Evolutionary conservation across 768 basidiomycete genomes (phyloP).

Genomic region (Rhizopogon roseolus): DNA sequence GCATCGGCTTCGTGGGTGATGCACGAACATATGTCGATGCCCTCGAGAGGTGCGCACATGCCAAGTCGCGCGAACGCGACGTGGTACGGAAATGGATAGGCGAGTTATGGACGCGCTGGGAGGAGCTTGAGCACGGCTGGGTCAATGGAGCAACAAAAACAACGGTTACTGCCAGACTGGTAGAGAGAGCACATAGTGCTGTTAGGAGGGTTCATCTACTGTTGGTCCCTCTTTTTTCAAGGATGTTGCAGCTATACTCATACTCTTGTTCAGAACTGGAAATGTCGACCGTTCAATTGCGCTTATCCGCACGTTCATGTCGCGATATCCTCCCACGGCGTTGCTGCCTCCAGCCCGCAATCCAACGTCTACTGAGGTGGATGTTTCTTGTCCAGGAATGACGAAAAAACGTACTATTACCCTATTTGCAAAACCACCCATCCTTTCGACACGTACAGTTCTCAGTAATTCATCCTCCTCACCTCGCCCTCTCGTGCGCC

Average conservation of each 20-base stretch:
- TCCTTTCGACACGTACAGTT: constrained; percentile 55
- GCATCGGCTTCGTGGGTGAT: constrained; percentile 35
- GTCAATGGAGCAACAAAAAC: constrained; percentile 18
- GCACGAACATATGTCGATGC: constrained; percentile 59
- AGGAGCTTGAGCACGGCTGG: constrained; percentile 36
- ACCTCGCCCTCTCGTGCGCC: constrained; percentile 63
- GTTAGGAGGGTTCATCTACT: constrained; percentile 62
- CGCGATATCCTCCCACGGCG: constrained; percentile 55
- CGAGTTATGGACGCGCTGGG: constrained; percentile 67
- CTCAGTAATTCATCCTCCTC: constrained; percentile 29
- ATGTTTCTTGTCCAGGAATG: background rate
- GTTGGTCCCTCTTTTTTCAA: constrained; percentile 36
- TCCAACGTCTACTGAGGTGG: background rate
- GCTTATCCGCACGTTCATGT: constrained; percentile 57
- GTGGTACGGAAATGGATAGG: constrained; percentile 49
- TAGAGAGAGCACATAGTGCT: constrained; percentile 67
- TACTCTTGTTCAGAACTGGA: constrained; percentile 33
- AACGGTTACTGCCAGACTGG: constrained; percentile 34
- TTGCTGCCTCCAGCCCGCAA: constrained; percentile 29
- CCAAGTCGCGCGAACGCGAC: constrained; percentile 39
- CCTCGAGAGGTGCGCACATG: constrained; percentile 57
- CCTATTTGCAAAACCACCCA: constrained; percentile 35
- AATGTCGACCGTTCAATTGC: constrained; percentile 49
- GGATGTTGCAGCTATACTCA: background rate
- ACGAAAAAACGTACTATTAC: constrained; percentile 6